These are phyloP conservation scores for Paraphoma chrysanthemicola DNA, from an alignment of 2,329 filamentous ascomycete species.

Conservation along the genomic window DNA sequence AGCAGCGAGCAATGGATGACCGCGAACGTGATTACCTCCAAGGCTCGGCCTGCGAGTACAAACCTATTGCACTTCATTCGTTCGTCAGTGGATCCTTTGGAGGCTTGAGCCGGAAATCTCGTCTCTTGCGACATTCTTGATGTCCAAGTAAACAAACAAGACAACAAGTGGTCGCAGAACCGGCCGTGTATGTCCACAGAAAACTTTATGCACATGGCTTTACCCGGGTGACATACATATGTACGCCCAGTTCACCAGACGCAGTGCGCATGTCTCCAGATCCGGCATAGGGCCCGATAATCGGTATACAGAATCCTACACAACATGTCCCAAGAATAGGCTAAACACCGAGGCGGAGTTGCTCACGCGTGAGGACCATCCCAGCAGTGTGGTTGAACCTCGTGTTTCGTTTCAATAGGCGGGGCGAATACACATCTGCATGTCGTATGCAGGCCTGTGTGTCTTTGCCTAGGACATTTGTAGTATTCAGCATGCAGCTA, in stretches of 20 bases:
- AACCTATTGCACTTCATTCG: too few relatives aligned
- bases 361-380: neutral
- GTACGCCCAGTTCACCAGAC: neutral
- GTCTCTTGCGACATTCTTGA: too few relatives aligned
- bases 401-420: neutral
- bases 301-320: neutral
- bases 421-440: neutral
- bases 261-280: too few relatives aligned
- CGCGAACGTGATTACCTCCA: neutral
- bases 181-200: neutral
- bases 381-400: neutral
- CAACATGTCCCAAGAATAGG: neutral
- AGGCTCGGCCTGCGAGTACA: neutral
- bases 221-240: neutral
- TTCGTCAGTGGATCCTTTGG: too few relatives aligned
- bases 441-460: neutral
- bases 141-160: too few relatives aligned
- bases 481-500: too few relatives aligned
- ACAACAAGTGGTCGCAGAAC: neutral
- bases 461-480: too few relatives aligned
- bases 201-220: neutral
- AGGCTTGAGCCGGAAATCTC: too few relatives aligned
- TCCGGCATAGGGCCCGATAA: neutral
- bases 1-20: neutral
- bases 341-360: neutral